Base-by-base conservation (phyloP, 371 early-diverging fungal genomes). In the Lichtheimia ornata region DNA sequence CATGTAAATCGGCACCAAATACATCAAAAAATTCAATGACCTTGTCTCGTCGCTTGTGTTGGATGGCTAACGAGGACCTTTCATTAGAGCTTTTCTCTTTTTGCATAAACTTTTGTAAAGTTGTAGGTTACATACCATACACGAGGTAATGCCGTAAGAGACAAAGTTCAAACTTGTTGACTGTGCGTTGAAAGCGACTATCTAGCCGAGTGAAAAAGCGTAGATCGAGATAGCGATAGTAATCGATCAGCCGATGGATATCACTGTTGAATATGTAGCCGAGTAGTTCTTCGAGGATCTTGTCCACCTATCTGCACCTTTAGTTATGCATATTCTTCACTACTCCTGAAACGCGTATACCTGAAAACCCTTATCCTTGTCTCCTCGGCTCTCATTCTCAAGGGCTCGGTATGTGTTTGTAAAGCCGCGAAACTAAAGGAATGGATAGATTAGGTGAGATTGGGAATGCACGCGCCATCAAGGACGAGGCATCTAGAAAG, bases 191-290 rank as follows among this genome's bases (percentile, higher is more conserved):
- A 47, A 85, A 86, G 7, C 85, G 82, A 61, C 81, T 83, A 55
- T 88, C 88, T 9, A 88, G 66, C 25, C 88, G 71, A 25, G 88
- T 86, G 65, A 88, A 88, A 66, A 86, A 87, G 28, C 88, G 82
- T 27, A 84, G 47, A 67, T 88, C 85, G 30, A 88, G 74, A 58
- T 88, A 88, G 52, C 85, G 82, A 75, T 85, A 88, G 65, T 85
- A 82, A 22, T 85, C 85, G 15, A 87, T 65, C 28, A 88, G 58
- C n/a, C 74, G 72, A 20, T 73, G 74, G 30, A 88, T 66, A 72
- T 88, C 88, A 63, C 84, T 82, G 50, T 66, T 74, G 0, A 73
- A 65, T 20, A 88, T 74, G 55, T 73, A 78, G 4, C 71, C 68
- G 51, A 79, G 74, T 44, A 88, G 58, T 51, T 88, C 87, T 43